These are phyloP conservation scores for Paracamarosporium sp. DNA, from an alignment of 2,329 filamentous ascomycete genomes.

Conservation along the genomic window DNA sequence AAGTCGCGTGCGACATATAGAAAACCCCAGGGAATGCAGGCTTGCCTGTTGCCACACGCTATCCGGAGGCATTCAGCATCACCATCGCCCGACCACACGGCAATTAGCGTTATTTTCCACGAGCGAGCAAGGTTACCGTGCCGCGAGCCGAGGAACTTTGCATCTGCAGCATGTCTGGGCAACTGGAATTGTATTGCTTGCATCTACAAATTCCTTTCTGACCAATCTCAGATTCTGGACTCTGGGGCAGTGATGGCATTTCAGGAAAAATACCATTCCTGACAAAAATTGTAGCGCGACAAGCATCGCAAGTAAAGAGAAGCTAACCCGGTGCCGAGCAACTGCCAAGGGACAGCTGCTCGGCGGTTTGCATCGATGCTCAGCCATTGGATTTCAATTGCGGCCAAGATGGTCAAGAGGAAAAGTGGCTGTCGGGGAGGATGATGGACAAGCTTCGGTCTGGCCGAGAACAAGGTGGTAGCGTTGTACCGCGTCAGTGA, in stretches of 20 bases:
- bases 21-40: neutral
- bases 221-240: too few species aligned
- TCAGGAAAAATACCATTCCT: neutral
- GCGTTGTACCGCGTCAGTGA: slow-evolving; percentile 2
- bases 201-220: neutral
- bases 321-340: slow-evolving; percentile 31
- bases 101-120: slow-evolving; percentile 11
- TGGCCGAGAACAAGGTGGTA: slow-evolving; percentile 1
- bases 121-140: slow-evolving; percentile 3
- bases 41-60: slow-evolving; percentile 12
- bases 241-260: neutral
- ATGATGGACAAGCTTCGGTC: slow-evolving; percentile 15
- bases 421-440: slow-evolving; percentile 21
- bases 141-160: slow-evolving; percentile 5
- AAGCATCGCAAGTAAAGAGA: slow-evolving; percentile 24
- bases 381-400: slow-evolving; percentile 31
- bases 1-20: neutral
- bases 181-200: neutral
- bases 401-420: slow-evolving; percentile 37
- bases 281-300: slow-evolving; percentile 31
- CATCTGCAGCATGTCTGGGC: slow-evolving; percentile 11
- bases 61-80: slow-evolving; percentile 17
- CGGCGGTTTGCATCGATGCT: slow-evolving; percentile 12
- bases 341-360: slow-evolving; percentile 32
- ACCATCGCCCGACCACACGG: neutral